Evolutionary conservation across 1,139 yeast genomes (phyloP), one percentile per base, ranked within the genome.

Genomic region (Yamadazyma sp.): DNA sequence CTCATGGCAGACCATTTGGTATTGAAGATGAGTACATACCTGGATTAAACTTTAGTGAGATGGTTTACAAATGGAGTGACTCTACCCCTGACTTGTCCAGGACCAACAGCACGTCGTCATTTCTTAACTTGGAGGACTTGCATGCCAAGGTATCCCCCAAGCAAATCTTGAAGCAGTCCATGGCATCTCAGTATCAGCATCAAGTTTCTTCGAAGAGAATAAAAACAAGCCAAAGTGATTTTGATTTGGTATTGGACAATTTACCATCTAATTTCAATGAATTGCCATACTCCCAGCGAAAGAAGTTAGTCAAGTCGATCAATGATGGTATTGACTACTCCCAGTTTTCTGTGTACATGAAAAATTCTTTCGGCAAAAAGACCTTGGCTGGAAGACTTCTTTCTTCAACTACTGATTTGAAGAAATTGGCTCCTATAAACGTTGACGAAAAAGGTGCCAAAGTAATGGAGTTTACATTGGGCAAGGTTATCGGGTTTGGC

Each of bases 401-500:
- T 34, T 73, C 74, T 10, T 68, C 73, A 13, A 57, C 72, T 4
- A 55, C 70, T 6, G 76, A 70, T 43, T 51, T 67, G 39, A 57
- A 59, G 40, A 62, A 58, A 41, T 41, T 65, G 29, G 37, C 43
- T 10, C 69, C 70, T 39, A 47, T 45, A 14, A 68, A 71, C 47
- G 68, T 68, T 1, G 85, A 81, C 51, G 86, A 80, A 45, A 71
- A 73, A 43, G 90, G 88, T 0, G 80, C 83, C 6, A 52, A 70
- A 9, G 76, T 84, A 0, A 52, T 82, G 66, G 78, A 73, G 9
- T 79, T 82, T 61, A 75, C 66, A 29, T 55, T 85, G 29, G 96
- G 95, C 0, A 80, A 79, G 48, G 76, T 84, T n/a, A 82, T 89
- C 46, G 96, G 96, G 1, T 79, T 78, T 54, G 97, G 97, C 8